Base-by-base conservation (phyloP, 2,329 filamentous ascomycete genomes). In the Alternaria burnsii region DNA sequence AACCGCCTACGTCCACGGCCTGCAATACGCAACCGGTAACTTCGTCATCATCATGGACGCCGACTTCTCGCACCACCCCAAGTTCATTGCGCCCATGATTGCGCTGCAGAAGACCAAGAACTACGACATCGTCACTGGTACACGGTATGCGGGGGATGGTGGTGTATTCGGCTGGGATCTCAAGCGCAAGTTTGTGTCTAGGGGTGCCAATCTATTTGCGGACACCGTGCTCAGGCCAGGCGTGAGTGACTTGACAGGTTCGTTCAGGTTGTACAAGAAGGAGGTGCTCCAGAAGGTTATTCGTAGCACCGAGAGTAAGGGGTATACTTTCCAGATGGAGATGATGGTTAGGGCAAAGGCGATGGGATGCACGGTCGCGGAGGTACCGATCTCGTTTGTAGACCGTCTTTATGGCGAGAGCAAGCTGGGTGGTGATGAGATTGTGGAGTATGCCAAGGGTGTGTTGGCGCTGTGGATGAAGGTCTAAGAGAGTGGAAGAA, bases 11-110 rank as follows among this genome's bases (percentile, higher is more conserved):
- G 92, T 97, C 40, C 94, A 97, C 81, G 94, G 94, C 53, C 86
- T 99, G 62, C 88, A 97, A 79, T 98, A 91, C 78, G 91, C 87
- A 24, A 93, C 89, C 22, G 95, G 95, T 73, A 97, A 96, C 86
- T 98, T 89, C 77, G 92, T 99, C 78, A 92, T 99, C 85, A 99
- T 99, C 86, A 99, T 99, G 95, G 95, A 99, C 84, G 95, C 96
- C 81, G 95, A 99, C 83, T 99, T 99, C 86, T 93, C 89, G 72
- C 95, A 99, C 84, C 95, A 99, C 85, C 95, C 95, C 77, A 99
- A 98, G 83, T 99, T 98, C 87, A 97, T 99, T 81, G 89, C 94
- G 55, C 85, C 90, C 76, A 98, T 99, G 93, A 92, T 99, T 73
- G 86, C 86, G 61, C 87, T 89, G 69, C 95, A 98, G 81, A 87